phyloP scores from a whole-genome alignment of 1,284 basidiomycete species.

The Malassezia sympodialis region DNA sequence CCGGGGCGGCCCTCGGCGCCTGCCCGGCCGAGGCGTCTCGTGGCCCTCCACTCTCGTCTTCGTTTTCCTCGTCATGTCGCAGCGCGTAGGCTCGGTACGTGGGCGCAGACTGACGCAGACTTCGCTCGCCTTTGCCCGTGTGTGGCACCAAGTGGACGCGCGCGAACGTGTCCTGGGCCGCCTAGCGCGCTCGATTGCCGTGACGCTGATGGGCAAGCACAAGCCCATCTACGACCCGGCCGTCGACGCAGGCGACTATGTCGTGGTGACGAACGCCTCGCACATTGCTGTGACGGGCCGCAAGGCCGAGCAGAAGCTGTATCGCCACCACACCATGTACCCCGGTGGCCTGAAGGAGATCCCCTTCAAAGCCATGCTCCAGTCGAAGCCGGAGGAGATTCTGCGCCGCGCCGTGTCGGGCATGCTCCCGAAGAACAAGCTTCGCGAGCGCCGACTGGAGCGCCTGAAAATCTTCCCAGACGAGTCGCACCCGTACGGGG shows the following conservation, averaged over 20 bases:
- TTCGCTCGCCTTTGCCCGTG: conserved; percentile 76
- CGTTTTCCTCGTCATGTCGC: conserved; percentile 11
- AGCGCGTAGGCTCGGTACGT: conserved; percentile 18
- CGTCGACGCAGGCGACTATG: conserved; percentile 65
- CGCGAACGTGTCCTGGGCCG: conserved; percentile 80
- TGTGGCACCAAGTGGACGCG: conserved; percentile 93
- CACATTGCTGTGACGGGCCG: conserved; percentile 77
- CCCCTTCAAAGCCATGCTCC: conserved; percentile 40
- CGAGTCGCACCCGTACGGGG: conserved; percentile 38
- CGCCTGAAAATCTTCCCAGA: conserved; percentile 42
- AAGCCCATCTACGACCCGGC: conserved; percentile 90
- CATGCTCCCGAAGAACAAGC: conserved; percentile 48
- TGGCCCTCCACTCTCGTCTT: not conserved
- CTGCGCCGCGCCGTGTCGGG: conserved; percentile 44
- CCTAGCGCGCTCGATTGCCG: conserved; percentile 82
- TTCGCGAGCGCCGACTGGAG: conserved; percentile 42
- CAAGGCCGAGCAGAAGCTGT: conserved; percentile 77
- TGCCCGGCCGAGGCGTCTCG: not conserved
- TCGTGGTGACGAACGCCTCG: conserved; percentile 82
- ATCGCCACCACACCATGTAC: conserved; percentile 81
- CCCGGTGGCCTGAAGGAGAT: conserved; percentile 73
- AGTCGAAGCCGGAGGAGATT: conserved; percentile 70
- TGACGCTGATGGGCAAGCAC: conserved; percentile 96
- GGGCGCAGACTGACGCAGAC: conserved; percentile 57
- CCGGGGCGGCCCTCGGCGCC: not conserved